These are phyloP conservation scores for Zygoascus sp. DNA, from an alignment of 1,139 yeast genomes.

Conservation along the genomic window DNA sequence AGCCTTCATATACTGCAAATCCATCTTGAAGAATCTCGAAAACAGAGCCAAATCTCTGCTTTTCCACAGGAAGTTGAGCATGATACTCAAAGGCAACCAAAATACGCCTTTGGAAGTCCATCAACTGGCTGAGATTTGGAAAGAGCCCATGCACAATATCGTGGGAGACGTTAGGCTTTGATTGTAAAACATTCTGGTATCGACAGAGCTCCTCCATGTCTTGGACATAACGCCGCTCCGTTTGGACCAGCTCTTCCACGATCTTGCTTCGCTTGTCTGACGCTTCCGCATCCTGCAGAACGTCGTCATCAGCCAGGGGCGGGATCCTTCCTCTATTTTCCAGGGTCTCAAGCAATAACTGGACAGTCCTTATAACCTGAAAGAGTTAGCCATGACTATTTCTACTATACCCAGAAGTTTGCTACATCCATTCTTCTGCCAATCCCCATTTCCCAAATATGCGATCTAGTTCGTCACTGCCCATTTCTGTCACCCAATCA, in stretches of 20 bases:
- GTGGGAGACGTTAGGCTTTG: constrained; percentile 63
- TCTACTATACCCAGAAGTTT: background rate
- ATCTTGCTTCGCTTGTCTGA: constrained; percentile 56
- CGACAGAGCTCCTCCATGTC: constrained; percentile 70
- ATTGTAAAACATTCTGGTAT: constrained; percentile 64
- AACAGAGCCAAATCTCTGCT: constrained; percentile 83
- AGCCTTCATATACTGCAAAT: constrained; percentile 85
- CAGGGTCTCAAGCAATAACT: constrained; percentile 48
- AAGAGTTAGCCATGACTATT: background rate
- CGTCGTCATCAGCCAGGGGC: constrained; percentile 13
- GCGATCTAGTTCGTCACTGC: too few species aligned
- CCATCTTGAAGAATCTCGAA: constrained; percentile 75
- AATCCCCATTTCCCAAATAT: too few species aligned
- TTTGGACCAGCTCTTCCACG: constrained; percentile 75
- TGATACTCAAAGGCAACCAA: constrained; percentile 86
- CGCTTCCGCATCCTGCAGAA: constrained; percentile 17
- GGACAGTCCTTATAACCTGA: constrained; percentile 61
- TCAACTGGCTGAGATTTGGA: constrained; percentile 79
- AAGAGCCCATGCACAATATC: constrained; percentile 79
- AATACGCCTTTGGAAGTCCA: constrained; percentile 90
- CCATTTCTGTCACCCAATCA: too few species aligned
- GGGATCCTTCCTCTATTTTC: constrained; percentile 26
- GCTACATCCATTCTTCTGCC: background rate
- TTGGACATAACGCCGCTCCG: constrained; percentile 89
- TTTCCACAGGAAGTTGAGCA: constrained; percentile 64